Evolutionary conservation across 108 stramenopile species (phyloP), one percentile per base, ranked within the genome.

Genomic region (Cyclotella sp.): DNA sequence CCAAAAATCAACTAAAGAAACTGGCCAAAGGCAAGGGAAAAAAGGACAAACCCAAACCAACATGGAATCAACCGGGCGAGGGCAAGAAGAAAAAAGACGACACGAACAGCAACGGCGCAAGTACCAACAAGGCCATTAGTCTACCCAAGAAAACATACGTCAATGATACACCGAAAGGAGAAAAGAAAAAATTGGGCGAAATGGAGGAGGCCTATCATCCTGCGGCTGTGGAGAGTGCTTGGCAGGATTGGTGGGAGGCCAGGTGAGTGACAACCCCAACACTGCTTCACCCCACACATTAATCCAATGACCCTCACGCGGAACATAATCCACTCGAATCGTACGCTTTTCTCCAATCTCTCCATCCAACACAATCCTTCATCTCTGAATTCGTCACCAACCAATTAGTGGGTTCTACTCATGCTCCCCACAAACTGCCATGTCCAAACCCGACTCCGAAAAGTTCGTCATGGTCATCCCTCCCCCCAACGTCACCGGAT

Each of bases 391-490:
- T n/a, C n/a, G n/a, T n/a, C 19, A 15, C 39, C 40, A 62, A 13
- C 24, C 2, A 27, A 58, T 7, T 34, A 67, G 72, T 58, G 97
- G 96, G 49, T 99, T 85, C 80, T 99, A 98, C 86, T 73, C 89
- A 43, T 93, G 95, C 69, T 96, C 97, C 82, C 86, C 94, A 0
- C 71, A 79, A 26, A 63, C 27, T 13, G 97, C 96, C 51, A 76
- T 77, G 74, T 88, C 84, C 9, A 78, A 81, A 72, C 72, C 83
- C 16, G 42, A 46, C 19, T 85, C 89, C n/a, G 96, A 96, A 63
- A 97, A 97, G 83, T 99, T 99, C 80, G 90, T 98, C 85, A 98
- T 99, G 95, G 99, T 99, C 64, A 98, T 99, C 76, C 99, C 98
- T 14, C 99, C 99, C 46, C 99, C 99, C 63, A 98, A 99, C 83